Evolutionary conservation across 1,139 yeast species (phyloP), one percentile per base, ranked within the genome.

Genomic region (Yamadazyma dushanensis): DNA sequence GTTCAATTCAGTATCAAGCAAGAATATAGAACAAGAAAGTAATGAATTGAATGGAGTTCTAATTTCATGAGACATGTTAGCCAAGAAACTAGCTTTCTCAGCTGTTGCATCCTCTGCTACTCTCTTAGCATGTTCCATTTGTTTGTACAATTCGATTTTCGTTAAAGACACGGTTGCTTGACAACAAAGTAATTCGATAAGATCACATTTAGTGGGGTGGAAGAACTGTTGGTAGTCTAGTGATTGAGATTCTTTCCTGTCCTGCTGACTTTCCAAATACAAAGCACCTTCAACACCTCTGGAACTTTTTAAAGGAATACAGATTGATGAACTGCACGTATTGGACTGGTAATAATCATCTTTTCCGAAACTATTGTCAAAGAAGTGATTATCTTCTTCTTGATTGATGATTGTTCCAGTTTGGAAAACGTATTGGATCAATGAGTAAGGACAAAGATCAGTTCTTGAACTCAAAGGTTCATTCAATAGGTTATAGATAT

Each of bases 51-150:
- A 76, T 0, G 81, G 82, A 1, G 82, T 76, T 41, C 82, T 56
- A 34, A 76, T 76, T 49, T 76, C 82, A 50, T 76, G 80, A 1
- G 78, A 73, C 81, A 76, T 76, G 43, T 76, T 76, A n/a, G 80
- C 80, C 36, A 76, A 51, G 45, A 76, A 76, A 35, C 77, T 70
- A 2, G 81, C 79, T 56, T 74, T 76, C 45, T 75, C 81, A 4
- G 74, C 76, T 0, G 80, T 76, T 1, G 82, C 81, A 37, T 73
- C 80, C 45, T 76, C 81, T 1, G 82, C 82, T 2, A 78, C 73
- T 41, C 64, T 60, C 49, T 73, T 76, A 4, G 82, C 80, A 17
- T 68, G 41, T 46, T 70, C 76, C 71, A 76, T 72, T 45, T 73
- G 76, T 8, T 63, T 54, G 45, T 74, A 75, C 13, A 76, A 52